Base-by-base conservation (phyloP, 2,329 filamentous ascomycete genomes). In the Orbilia brochopaga region DNA sequence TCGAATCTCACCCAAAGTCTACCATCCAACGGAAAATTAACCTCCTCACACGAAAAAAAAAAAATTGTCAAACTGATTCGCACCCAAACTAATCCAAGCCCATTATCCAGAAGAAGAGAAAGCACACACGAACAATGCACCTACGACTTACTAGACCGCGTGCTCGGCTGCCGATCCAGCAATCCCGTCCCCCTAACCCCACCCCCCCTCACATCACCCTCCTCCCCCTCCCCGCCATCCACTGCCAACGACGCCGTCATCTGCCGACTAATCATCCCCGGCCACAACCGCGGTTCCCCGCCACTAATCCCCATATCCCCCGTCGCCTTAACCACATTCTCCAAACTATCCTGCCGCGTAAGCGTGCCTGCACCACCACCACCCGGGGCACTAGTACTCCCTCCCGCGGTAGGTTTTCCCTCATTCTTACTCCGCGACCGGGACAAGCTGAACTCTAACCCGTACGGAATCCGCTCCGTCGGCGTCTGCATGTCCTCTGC, bases 281-380 rank as follows among this genome's bases (percentile, higher is more conserved):
- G 75, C 74, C 75, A 77, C 50, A 76, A 73, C 50, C 74, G 67
- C 11, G 75, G 75, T 51, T 77, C 75, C 10, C 73, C 73, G 1
- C 69, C 75, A 62, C 70, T 75, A 15, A 77, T 75, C 53, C 75
- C 74, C 51, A 75, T 58, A 53, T 76, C 75, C 15, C 69, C 74
- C 15, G 70, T 58, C 13, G 60, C 69, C 27, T 75, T 75, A 13
- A 66, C 62, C 50, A 67, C 40, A 40, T 69, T 63, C 27, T 66
- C 62, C 44, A 67, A 54, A 52, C 64, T 63, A 1, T 50, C 51
- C n/a, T 63, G 61, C 17, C 60, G 52, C 7, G 65, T 58, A 13
- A 70, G 17, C 42, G 50, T 57, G 35, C 52, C 30, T 13, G 42
- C 44, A 35, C 52, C 37, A 15, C 50, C 42, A n/a, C 50, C 27